Base-by-base conservation (phyloP, 225 moss, liverwort and hornwort species). In the Antitrichia curtipendula region DNA sequence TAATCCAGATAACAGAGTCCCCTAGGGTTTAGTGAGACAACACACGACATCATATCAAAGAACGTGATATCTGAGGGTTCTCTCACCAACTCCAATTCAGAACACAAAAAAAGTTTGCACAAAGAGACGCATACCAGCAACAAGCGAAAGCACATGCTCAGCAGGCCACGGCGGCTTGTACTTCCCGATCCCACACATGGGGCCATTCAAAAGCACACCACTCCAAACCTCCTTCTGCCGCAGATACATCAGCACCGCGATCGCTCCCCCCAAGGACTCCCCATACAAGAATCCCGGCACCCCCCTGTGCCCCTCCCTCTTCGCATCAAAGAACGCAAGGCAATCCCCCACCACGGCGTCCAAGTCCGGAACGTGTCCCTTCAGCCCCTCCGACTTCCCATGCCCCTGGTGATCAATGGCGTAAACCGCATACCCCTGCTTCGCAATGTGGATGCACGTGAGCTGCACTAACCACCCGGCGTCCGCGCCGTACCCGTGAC, bases 381-480 rank as follows among this genome's bases (percentile, higher is more conserved):
- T 95, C 49, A 98, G 71, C 4, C 98, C 98, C 68, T 94, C 94
- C 22, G 96, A 95, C 79, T 92, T 93, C 6, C 98, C 97, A 76
- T 98, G 98, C 16, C 98, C 98, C 80, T 95, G 93, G 80, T 96
- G 98, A 49, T 97, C 96, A n/a, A 97, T 95, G 28, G 95, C 98
- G 81, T 95, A 94, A 53, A 97, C 95, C 10, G 93, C 92, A 65
- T 90, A 97, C 45, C 97, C 97, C 82, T 92, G 90, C 75, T 95
- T 94, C 15, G 98, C 96, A 57, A 98, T 83, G 60, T 89, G 92
- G 32, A 98, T 95, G 78, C 94, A 87, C 62, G 96, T 97, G 75
- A 96, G 96, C 88, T 98, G 98, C 88, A 97, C 95, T 13, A 97
- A 73, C 98, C 97, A 98, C 16, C 96, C 95, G 19, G 94, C 87